phyloP scores from a whole-genome alignment of 495 filamentous ascomycete species.

The Aspergillus egyptiacus region DNA sequence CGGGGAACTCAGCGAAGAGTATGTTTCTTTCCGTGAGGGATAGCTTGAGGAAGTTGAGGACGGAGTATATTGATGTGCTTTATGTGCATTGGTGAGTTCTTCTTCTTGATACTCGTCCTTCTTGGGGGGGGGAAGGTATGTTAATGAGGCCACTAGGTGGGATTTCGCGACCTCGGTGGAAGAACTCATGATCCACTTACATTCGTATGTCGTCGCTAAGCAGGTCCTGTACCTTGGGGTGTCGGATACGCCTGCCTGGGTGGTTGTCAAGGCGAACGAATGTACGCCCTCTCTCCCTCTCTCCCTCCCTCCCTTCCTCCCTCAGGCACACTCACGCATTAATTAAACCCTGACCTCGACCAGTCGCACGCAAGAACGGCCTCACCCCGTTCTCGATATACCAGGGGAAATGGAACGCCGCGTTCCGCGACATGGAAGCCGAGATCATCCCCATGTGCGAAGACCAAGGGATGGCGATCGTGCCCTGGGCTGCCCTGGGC shows the following conservation, averaged over 20 bases:
- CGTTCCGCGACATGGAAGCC: slow-evolving; percentile 57
- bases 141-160: slow-evolving; percentile 56
- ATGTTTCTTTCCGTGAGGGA: slow-evolving; percentile 48
- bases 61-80: slow-evolving; percentile 54
- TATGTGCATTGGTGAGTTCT: slow-evolving; percentile 14
- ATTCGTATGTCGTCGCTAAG: slow-evolving; percentile 50
- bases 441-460: slow-evolving; percentile 64
- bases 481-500: slow-evolving; percentile 45
- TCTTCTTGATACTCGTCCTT: not conserved
- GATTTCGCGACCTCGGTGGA: slow-evolving; percentile 57
- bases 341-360: not conserved
- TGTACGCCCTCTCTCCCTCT: slow-evolving; percentile 24
- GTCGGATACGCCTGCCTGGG: slow-evolving; percentile 63
- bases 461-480: slow-evolving; percentile 62
- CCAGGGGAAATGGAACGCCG: slow-evolving; percentile 58
- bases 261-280: slow-evolving; percentile 60
- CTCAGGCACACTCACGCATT: not conserved
- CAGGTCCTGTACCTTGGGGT: slow-evolving; percentile 69
- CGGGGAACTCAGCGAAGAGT: slow-evolving; percentile 55
- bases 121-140: slow-evolving; percentile 20
- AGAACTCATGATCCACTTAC: slow-evolving; percentile 66
- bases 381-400: slow-evolving; percentile 61
- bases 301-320: not conserved
- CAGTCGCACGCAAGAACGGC: slow-evolving; percentile 50
- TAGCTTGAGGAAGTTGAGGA: slow-evolving; percentile 56